Evolutionary conservation across 179 eudicot species (phyloP).

Genomic region (Silene coronaria): DNA sequence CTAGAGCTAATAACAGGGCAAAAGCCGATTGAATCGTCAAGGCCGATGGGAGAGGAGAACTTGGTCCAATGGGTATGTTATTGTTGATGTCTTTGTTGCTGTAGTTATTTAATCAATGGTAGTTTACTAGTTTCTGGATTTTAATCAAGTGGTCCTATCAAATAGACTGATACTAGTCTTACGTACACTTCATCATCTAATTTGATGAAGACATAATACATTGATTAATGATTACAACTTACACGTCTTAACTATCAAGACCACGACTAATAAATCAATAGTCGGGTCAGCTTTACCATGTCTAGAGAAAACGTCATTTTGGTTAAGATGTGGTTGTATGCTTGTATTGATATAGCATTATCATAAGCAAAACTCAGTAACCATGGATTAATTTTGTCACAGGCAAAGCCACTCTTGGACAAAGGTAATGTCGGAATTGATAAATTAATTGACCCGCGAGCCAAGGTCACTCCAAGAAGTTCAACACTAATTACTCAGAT

Average conservation of each 20-base stretch:
- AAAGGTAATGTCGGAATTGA: constrained; percentile 44
- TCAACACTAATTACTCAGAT: constrained; percentile 46
- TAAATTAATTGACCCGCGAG: constrained; percentile 53
- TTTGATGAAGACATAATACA: neutral
- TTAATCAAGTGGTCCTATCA: constrained; percentile 13
- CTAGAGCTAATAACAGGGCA: constrained; percentile 78
- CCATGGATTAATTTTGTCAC: constrained; percentile 18
- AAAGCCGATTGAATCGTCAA: constrained; percentile 67
- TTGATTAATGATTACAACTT: neutral
- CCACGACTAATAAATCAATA: too few relatives aligned
- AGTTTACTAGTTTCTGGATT: constrained; percentile 9
- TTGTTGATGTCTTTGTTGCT: constrained; percentile 16
- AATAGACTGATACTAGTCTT: neutral
- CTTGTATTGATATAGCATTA: too few relatives aligned
- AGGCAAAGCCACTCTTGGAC: constrained; percentile 85
- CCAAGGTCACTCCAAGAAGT: constrained; percentile 47
- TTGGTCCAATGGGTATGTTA: constrained; percentile 80
- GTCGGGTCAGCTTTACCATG: too few relatives aligned
- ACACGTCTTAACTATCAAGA: too few relatives aligned
- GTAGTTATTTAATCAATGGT: constrained; percentile 14
- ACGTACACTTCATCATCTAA: neutral
- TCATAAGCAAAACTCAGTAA: too few relatives aligned
- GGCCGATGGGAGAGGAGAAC: constrained; percentile 79
- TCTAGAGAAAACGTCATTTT: too few relatives aligned
- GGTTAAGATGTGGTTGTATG: too few relatives aligned